These are phyloP conservation scores for Zygosaccharomyces pseudobailii DNA, from an alignment of 1,139 yeast genomes.

Conservation along the genomic window DNA sequence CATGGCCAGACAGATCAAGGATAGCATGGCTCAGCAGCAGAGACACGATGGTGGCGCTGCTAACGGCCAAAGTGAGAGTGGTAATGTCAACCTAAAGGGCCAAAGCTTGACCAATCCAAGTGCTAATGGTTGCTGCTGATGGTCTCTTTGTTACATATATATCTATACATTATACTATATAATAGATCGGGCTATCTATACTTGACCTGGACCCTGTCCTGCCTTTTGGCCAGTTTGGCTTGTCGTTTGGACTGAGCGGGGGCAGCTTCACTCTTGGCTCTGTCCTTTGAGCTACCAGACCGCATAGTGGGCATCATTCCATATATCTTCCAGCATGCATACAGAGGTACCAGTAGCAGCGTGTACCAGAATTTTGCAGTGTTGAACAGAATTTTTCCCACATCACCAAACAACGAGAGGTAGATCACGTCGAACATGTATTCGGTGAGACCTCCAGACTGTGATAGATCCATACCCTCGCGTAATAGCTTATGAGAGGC, in stretches of 20 bases:
- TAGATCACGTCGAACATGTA: conserved; percentile 33
- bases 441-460: conserved; percentile 27
- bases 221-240: conserved; percentile 31
- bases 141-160: background rate
- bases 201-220: conserved; percentile 25
- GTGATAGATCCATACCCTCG: conserved; percentile 27
- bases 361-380: conserved; percentile 27
- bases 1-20: conserved; percentile 98
- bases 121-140: conserved; percentile 64
- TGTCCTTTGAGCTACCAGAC: conserved; percentile 1
- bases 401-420: conserved; percentile 27
- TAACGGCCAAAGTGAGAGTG: conserved; percentile 44
- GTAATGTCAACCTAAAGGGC: conserved; percentile 83
- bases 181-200: conserved; percentile 18
- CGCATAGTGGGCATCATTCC: conserved; percentile 16
- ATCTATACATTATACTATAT: conserved; percentile 1
- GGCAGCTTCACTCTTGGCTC: conserved; percentile 2
- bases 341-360: conserved; percentile 21
- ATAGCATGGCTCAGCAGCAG: conserved; percentile 76
- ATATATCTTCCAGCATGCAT: conserved; percentile 27
- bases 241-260: conserved; percentile 32
- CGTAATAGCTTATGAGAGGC: conserved; percentile 16
- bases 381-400: conserved; percentile 25
- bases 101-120: conserved; percentile 70
- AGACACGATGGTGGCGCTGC: conserved; percentile 36